Base-by-base conservation (phyloP, 345 rosid species). In the Moricandia arvensis region DNA sequence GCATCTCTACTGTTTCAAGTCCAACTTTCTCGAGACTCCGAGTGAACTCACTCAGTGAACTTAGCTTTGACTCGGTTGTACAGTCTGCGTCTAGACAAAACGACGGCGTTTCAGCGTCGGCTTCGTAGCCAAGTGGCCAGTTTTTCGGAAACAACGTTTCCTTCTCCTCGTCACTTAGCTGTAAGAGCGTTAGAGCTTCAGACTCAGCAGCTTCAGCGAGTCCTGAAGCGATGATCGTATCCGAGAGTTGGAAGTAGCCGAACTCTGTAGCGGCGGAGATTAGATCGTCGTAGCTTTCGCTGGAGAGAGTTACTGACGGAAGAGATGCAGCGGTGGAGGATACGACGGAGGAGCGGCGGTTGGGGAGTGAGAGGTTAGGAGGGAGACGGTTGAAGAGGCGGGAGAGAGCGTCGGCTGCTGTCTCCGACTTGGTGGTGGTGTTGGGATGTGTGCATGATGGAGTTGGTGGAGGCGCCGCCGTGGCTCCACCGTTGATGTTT, bases 401-500 rank as follows among this genome's bases (percentile, higher is more conserved):
- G 9, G 97, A 84, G 70, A 92, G 93, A 6, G 79, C 82, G 77
- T 89, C 91, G 2, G 85, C 84, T 4, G 84, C 15, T 54, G 83
- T 81, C 12, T 85, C 70, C 0, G 91, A 69, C 33, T 87, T 59
- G n/a, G 7, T 75, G 47, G 77, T 81, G 74, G 73, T 13, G 72
- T 79, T 78, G 7, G 83, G 76, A 31, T 80, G 90, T 35, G 73
- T 4, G 6, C 81, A 71, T 6, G 93, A 86, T 1, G 94, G 93
- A 1, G 98, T 90, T 26, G 98, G 98, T 4, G 93, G 98, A 4
- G 98, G 96, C 12, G 96, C 93, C 6, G 87, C 70, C 58, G 88
- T 90, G 84, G 87, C 80, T 53, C 78, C 81, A 67, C 78, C 80
- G 86, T 76, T 71, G 63, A 80, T 64, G 74, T 70, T 83, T 7